Percentiles rank a stretch among this genome's conserved stretches.
Conservation (phyloP, 1,139 yeast species). For the Komagataea norvegica region DNA sequence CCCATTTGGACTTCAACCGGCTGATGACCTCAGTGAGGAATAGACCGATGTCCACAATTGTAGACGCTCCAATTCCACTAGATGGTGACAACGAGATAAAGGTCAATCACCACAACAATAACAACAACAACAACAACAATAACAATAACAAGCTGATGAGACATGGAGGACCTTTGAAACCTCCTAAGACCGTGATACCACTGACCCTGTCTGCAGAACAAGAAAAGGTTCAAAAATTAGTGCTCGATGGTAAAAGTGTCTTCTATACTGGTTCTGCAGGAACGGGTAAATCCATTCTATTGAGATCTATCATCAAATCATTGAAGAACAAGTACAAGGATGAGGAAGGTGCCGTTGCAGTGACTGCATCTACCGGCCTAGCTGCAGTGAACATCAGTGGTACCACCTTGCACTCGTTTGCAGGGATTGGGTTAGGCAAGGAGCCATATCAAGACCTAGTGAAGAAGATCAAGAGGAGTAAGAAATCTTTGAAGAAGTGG, state of each 20-base stretch:
- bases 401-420: conserved; percentile 75
- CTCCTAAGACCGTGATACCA: conserved; percentile 29
- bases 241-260: conserved; percentile 54
- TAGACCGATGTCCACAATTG: conserved; percentile 3
- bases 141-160: neutral
- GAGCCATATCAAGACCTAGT: conserved; percentile 41
- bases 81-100: neutral
- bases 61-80: neutral
- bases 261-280: conserved; percentile 97
- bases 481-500: conserved; percentile 60
- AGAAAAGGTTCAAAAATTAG: conserved; percentile 57
- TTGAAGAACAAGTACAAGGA: conserved; percentile 45
- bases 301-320: conserved; percentile 63
- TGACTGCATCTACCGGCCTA: conserved; percentile 88
- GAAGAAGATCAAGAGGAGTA: conserved; percentile 52
- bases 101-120: neutral
- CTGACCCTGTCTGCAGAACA: conserved; percentile 65
- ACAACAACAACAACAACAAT: neutral
- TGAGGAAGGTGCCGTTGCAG: conserved; percentile 56
- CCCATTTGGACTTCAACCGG: neutral
- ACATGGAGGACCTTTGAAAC: neutral
- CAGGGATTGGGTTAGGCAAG: conserved; percentile 78
- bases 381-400: conserved; percentile 95
- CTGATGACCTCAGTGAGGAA: neutral
- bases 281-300: conserved; percentile 83